Base-by-base conservation (phyloP, 495 filamentous ascomycete genomes). In the Hypoxylon trugodes region DNA sequence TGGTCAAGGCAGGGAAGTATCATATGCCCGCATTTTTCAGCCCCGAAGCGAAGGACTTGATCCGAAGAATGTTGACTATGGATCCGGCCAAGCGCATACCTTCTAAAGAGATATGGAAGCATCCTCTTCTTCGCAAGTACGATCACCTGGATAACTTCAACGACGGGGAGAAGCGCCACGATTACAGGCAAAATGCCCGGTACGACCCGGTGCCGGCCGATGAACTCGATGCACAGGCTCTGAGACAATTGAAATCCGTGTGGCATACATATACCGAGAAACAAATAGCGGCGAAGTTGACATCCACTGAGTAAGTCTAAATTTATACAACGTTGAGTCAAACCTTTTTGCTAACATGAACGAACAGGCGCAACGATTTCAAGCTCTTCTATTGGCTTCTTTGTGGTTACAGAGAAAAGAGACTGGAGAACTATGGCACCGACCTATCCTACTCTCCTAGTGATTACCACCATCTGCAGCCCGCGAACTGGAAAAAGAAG, bases 341-440 rank as follows among this genome's bases (percentile, higher is more conserved):
- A 68, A 25, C 43, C 10, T 13, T 21, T n/a, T 42, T 58, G 13
- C 71, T 80, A 66, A 77, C 24, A 18, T 57, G 18, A 50, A 9
- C 41, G 7, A 9, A 22, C 53, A 96, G 91, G 61, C 79, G 81
- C 1, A 97, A 94, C 56, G 89, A 96, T 28, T 91, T 97, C 68
- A 93, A 96, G 62, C 79, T 93, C 69, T 96, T 98, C 65, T 98
- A 98, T 78, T 88, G 84, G 69, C 83, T 94, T 0, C 84, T 98
- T 18, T 75, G 88, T 57, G 88, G 86, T 64, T 93, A 96, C 71
- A 81, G 89, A 16, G 87, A 97, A 47, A 87, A 90, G 30, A 86
- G 92, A 50, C 69, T 96, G 9, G 92, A 97, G 69, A 90, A 96
- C 62, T 97, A 93, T 68, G 82, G 84, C 63, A 83, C 86, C 49